phyloP scores from a whole-genome alignment of 2,329 filamentous ascomycete genomes.

The Colletotrichum sp. region DNA sequence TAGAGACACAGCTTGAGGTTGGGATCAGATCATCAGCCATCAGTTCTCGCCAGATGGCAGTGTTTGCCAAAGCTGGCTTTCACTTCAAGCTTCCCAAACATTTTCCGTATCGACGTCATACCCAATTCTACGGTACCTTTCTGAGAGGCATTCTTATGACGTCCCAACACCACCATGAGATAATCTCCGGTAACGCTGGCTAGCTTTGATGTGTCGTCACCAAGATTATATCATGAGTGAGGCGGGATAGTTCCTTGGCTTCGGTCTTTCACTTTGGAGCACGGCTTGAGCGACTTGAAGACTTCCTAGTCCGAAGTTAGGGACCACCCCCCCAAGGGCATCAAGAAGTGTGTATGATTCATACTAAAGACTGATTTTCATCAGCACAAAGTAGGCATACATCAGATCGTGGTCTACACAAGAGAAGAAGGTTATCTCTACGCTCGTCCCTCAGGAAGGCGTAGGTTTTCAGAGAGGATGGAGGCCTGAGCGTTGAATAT shows the following conservation, averaged over 20 bases:
- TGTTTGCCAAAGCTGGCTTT: neutral
- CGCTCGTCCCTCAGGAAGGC: neutral
- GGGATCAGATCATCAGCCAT: neutral
- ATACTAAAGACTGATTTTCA: neutral
- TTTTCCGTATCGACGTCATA: neutral
- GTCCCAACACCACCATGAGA: neutral
- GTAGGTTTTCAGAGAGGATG: neutral
- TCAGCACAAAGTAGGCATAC: neutral
- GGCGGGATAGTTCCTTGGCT: neutral
- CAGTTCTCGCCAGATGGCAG: neutral
- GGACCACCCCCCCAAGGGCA: neutral
- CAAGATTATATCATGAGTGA: neutral
- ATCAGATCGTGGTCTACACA: neutral
- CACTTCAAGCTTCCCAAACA: neutral
- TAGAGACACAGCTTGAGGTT: neutral
- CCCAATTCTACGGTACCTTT: neutral
- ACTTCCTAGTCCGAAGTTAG: neutral
- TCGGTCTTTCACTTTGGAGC: neutral
- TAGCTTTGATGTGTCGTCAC: neutral
- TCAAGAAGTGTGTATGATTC: neutral
- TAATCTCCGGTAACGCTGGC: neutral
- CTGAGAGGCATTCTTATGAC: neutral
- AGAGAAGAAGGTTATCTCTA: neutral
- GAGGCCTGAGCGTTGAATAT: neutral
- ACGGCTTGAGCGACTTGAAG: neutral